Evolutionary conservation across 345 rosid genomes (phyloP).

Genomic region (Raphanus raphanistrum): DNA sequence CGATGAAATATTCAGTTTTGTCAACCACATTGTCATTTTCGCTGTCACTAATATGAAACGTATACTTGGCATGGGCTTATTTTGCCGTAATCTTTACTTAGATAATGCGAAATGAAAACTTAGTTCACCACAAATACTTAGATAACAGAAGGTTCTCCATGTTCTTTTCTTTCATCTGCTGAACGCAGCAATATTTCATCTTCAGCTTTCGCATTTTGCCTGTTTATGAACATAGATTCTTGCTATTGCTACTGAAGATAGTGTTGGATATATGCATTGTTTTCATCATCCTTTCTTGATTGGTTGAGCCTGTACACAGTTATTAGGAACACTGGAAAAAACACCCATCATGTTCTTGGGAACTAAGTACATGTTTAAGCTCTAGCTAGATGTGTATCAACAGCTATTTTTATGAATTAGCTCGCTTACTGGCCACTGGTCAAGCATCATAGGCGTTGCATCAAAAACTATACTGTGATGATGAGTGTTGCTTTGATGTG

Average conservation of each 20-base stretch:
- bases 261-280: not conserved
- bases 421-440: not conserved
- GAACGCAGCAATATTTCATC: not conserved
- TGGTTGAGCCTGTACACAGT: not conserved
- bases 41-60: not conserved
- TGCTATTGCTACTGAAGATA: not conserved
- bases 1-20: not conserved
- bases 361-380: not conserved
- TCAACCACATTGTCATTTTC: not conserved
- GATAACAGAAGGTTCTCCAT: not conserved
- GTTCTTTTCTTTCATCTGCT: slow-evolving; percentile 1
- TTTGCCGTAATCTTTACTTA: not conserved
- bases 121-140: not conserved
- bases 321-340: not conserved
- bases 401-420: not conserved
- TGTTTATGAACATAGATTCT: not conserved
- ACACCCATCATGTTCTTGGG: not conserved
- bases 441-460: not conserved
- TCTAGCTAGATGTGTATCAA: not conserved
- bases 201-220: slow-evolving; percentile 3
- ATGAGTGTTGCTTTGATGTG: not conserved
- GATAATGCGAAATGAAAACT: not conserved
- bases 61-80: slow-evolving; percentile 1
- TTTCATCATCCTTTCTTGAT: not conserved
- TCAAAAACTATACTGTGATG: not conserved